Evolutionary conservation across 306 rosid genomes (phyloP).

Genomic region (Heteromeles arbutifolia): DNA sequence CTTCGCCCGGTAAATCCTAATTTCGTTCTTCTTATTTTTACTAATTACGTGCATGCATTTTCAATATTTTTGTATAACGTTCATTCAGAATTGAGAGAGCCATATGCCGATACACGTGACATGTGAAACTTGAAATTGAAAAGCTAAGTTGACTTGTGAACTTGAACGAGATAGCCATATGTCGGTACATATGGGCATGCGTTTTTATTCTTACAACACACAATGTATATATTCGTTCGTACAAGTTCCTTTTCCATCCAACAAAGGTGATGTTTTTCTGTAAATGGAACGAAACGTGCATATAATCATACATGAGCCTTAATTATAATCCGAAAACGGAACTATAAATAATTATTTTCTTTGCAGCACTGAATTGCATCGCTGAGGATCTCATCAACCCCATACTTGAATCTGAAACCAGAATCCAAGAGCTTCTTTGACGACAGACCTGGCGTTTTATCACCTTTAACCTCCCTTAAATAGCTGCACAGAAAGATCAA

Average conservation of each 20-base stretch:
- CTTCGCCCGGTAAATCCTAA: slow-evolving; percentile 28
- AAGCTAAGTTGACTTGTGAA: no score
- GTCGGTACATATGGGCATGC: no score
- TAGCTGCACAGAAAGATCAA: slow-evolving; percentile 16
- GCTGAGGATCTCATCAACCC: slow-evolving; percentile 35
- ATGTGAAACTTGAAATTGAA: no score
- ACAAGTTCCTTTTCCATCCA: no score
- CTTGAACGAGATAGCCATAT: no score
- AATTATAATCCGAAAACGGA: background rate
- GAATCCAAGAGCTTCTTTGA: slow-evolving; percentile 46
- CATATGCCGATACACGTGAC: slow-evolving; percentile 31
- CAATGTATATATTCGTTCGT: no score
- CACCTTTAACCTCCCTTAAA: slow-evolving; percentile 18
- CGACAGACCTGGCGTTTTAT: slow-evolving; percentile 10
- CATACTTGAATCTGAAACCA: slow-evolving; percentile 43
- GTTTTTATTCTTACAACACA: no score
- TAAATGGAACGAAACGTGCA: no score
- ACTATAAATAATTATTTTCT: slow-evolving; percentile 36
- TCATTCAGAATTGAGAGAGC: slow-evolving; percentile 57
- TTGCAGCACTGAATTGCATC: slow-evolving; percentile 46
- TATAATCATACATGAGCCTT: no score
- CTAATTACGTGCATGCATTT: background rate
- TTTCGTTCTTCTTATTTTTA: no score
- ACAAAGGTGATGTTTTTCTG: no score
- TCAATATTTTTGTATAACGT: background rate